These are phyloP conservation scores for Capsella rubella DNA, from an alignment of 441 rosid species.

Conservation along the genomic window DNA sequence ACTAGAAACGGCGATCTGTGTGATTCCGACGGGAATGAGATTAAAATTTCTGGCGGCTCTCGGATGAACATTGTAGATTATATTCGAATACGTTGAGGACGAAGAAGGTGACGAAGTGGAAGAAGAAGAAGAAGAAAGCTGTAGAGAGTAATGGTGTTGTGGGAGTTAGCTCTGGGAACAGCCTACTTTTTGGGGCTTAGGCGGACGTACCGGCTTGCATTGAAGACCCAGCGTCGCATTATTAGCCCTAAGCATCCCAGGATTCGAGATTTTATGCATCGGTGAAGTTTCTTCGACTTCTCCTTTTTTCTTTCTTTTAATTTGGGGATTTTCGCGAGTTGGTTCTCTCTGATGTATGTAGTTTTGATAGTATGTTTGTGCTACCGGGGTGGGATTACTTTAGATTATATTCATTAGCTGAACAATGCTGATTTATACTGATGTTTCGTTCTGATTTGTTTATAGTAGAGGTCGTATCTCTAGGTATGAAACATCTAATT, in stretches of 20 bases:
- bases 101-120: neutral
- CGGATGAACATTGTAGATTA: neutral
- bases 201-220: slow-evolving; percentile 74
- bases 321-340: neutral
- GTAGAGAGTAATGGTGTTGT: slow-evolving; percentile 67
- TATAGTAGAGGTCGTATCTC: neutral
- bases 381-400: neutral
- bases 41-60: slow-evolving; percentile 51
- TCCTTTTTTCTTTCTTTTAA: neutral
- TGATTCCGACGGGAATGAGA: slow-evolving; percentile 28
- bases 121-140: neutral
- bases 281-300: slow-evolving; percentile 49
- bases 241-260: slow-evolving; percentile 61
- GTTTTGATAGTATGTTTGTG: neutral
- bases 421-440: neutral
- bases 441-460: neutral
- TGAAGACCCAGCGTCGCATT: slow-evolving; percentile 72
- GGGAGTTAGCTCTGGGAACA: slow-evolving; percentile 90
- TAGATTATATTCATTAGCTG: neutral
- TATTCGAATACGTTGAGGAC: slow-evolving; percentile 20
- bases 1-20: slow-evolving; percentile 28
- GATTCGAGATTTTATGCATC: slow-evolving; percentile 61
- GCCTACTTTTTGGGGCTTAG: slow-evolving; percentile 88
- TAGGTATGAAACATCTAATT: neutral
- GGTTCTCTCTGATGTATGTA: slow-evolving; percentile 9